Evolutionary conservation across 1,139 yeast species (phyloP), one percentile per base, ranked within the genome.

Genomic region (Kodamaea suecica): DNA sequence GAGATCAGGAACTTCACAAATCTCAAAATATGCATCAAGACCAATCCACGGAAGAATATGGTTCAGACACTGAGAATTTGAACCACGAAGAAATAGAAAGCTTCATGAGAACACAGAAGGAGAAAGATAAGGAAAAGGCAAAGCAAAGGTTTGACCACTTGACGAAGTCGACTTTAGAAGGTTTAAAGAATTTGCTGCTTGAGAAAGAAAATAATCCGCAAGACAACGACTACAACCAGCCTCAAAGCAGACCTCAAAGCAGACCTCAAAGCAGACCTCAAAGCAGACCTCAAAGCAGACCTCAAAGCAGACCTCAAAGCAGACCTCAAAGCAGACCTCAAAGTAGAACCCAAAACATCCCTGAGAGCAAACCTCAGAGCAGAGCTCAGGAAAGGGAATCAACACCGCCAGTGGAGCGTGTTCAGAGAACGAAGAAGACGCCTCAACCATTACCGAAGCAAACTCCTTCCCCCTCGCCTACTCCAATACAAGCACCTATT

Each of bases 1-100:
- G 67, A 39, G 72, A 76, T 42, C 80, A 74, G 49, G 69, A 60
- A 30, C 66, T 53, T 48, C 73, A 76, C 52, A 75, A 70, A 39
- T 52, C 52, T n/a, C 61, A 59, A 2, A 68, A 53, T 3, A 50
- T 52, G 7, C 50, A 42, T 30, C 64, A 58, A 16, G 73, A 69
- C 20, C 34, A 40, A 33, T 41, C 33, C 8, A 21, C 12, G 4
- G 31, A 29, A 7, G 41, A 47, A 33, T 65, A 66, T 44, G 79
- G 73, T 3, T 54, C 64, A 1, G 74, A 67, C 40, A 66, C 63
- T 23, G 74, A 67, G 19, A 67, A 73, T 39, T 60, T 73, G 38
- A 64, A 73, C 38, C 57, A 54, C 20, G 73, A 64, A 4, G 68
- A 66, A 25, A 69, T 73, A 44, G 59, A 62, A 33, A 47, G 52